Evolutionary conservation across 495 filamentous ascomycete genomes (phyloP), one percentile per base, ranked within the genome.

Genomic region (Filosporella fistucella): DNA sequence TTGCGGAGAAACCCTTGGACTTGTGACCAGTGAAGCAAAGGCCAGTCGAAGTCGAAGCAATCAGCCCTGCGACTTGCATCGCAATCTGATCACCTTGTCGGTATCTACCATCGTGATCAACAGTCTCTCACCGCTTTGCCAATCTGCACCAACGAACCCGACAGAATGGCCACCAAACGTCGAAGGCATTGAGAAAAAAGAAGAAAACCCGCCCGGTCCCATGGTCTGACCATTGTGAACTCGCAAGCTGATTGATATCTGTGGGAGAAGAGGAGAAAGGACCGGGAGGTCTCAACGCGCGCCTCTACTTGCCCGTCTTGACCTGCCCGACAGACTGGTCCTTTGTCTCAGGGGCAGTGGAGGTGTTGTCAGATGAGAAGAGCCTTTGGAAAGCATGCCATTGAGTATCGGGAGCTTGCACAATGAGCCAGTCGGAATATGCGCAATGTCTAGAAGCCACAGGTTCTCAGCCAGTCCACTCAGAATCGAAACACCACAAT

Each of bases 61-160:
- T 55, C 52, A 55, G 56, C 56, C 56, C 41, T 59, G 48, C 47
- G 45, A 56, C 56, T 47, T 52, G 44, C 47, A 39, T 49, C 47
- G 26, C n/a, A 29, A 29, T 24, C 22, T 32, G 11, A 25, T 48
- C 20, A 22, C 21, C 36, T 42, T 22, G 38, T 28, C 32, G 32
- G 11, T 21, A 42, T 16, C 33, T 34, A 25, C 46, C 35, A 57
- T 53, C 45, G 41, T 50, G 42, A 52, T 45, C 54, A 37, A 7
- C 16, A 34, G 18, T 36, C 18, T 30, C 38, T 51, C 55, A 58
- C 51, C 51, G 51, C 55, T 53, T 21, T 51, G 39, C n/a, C 43
- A 46, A 45, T 35, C 40, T 47, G n/a, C 28, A 52, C 25, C 32
- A 24, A 45, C 17, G 34, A 45, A 42, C 41, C 50, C 50, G 49